Base-by-base conservation (phyloP, 1,139 yeast species). In the Hansenula anomala region DNA sequence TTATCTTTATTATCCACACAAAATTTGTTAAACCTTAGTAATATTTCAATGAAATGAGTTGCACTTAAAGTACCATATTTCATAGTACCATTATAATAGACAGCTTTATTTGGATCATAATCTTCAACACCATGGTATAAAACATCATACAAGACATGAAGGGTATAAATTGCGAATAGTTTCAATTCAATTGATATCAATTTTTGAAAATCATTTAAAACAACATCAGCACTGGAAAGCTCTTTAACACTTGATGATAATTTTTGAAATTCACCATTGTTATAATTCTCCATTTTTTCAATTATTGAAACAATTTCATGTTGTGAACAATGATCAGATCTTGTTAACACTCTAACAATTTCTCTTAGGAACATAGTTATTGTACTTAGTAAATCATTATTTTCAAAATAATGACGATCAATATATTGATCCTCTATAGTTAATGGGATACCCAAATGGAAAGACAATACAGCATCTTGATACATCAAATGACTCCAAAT, bases 361-460 rank as follows among this genome's bases (percentile, higher is more conserved):
- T 41, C 36, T 34, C 56, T 46, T 3, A 46, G 7, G 4, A 34
- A 20, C 6, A 6, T 9, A 20, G 22, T 20, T 9, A 20, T 20
- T 9, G 9, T 9, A 9, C 6, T 9, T 20, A 6, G 22, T 6
- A 20, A 9, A 20, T 20, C 22, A 20, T 20, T 9, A 20, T n/a
- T n/a, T n/a, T 20, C 22, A 20, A 6, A 6, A 20, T 20, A 6
- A 20, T 20, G 8, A 20, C 22, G 8, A 20, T 20, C 46, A 16
- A 52, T 44, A 23, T 40, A 47, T 2, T 46, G 41, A 12, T 48
- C 54, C 11, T 53, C 48, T 12, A 52, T 38, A 6, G 49, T 35
- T 25, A 59, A 32, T 2, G 61, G 60, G 6, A 51, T 37, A 1
- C 68, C 68, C 19, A 51, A 41, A 17, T 51, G 44, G 23, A 58